Evolutionary conservation across 2,329 filamentous ascomycete species (phyloP), one percentile per base, ranked within the genome.

Genomic region (Penicillium nordicum): DNA sequence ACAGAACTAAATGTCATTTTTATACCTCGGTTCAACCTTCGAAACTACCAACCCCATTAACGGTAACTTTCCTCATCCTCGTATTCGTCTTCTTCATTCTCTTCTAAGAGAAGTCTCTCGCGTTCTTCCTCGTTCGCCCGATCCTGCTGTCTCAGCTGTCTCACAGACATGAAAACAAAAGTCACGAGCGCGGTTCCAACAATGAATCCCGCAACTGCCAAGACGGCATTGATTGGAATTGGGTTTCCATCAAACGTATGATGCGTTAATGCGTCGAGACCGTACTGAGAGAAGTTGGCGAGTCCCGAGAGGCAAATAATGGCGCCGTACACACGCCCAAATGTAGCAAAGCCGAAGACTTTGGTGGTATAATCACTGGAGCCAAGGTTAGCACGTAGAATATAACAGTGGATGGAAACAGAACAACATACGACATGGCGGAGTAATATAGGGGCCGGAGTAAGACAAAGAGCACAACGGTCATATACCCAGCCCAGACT

Each of bases 381-480:
- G 12, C 10, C 34, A 37, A n/a, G 21, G 18, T 52, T 55, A 49
- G 55, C 27, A 50, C 6, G 16, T 18, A 10, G 38, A 29, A 53
- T 38, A 1, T 27, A 14, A 14, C 21, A 18, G 34, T 14, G 34
- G 66, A 12, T 23, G n/a, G 9, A 11, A 25, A 11, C 9, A 8
- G 11, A 32, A 32, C 9, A 8, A 68, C 79, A 75, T 76, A 81
- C 70, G 88, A 93, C 56, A 96, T 89, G 8, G 90, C 86, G 0
- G 91, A 95, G 76, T 96, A 96, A 75, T 96, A 97, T 30, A 96
- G 86, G 0, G 92, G 92, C 0, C 92, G 84, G 68, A 94, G 92
- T 23, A 96, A 74, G 11, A 94, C 89, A 67, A 96, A 96, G n/a
- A 96, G 81, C 29, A 80, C 75, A 48, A 96, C 80, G 60, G 92